Base-by-base conservation (phyloP, 495 filamentous ascomycete genomes). In the Trichoderma erinaceum region DNA sequence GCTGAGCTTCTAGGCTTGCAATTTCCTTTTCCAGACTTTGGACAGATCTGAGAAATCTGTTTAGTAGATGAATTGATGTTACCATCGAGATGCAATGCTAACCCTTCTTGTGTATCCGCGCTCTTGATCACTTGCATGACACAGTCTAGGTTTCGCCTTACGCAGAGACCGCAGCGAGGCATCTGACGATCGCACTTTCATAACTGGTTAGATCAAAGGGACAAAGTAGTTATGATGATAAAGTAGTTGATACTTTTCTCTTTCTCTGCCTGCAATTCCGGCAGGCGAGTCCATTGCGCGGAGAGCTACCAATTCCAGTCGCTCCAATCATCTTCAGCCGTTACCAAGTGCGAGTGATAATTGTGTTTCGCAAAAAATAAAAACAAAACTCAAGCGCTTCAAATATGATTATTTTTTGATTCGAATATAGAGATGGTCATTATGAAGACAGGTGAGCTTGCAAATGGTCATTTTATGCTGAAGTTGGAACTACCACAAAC, bases 201-300 rank as follows among this genome's bases (percentile, higher is more conserved):
- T 56, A 12, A 6, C 12, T 4, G 2, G n/a, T 56, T 25, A n/a
- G 50, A 21, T 56, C 11, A 2, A 56, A n/a, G 8, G n/a, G n/a
- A 56, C n/a, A 56, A 16, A 56, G 0, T n/a, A 10, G n/a, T 1
- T 21, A 7, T 16, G 5, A 56, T 56, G n/a, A n/a, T 4, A 56
- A 4, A n/a, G n/a, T 50, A 16, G 0, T 23, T 21, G 10, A 11
- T n/a, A 56, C 50, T 16, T 56, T 56, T 23, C 50, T 56, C 50
- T 56, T 56, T 23, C 50, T 21, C n/a, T 56, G 50, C 4, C 50
- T 21, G 50, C 50, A 56, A 25, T 56, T 56, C 50, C 25, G 50
- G 50, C 50, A 56, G 50, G 50, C 50, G n/a, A 56, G 50, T 11
- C 50, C 50, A 56, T n/a, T 25, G 50, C 50, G 50, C n/a, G 48